Base-by-base conservation (phyloP, 768 basidiomycete genomes). In the Leccinum uliginosum region DNA sequence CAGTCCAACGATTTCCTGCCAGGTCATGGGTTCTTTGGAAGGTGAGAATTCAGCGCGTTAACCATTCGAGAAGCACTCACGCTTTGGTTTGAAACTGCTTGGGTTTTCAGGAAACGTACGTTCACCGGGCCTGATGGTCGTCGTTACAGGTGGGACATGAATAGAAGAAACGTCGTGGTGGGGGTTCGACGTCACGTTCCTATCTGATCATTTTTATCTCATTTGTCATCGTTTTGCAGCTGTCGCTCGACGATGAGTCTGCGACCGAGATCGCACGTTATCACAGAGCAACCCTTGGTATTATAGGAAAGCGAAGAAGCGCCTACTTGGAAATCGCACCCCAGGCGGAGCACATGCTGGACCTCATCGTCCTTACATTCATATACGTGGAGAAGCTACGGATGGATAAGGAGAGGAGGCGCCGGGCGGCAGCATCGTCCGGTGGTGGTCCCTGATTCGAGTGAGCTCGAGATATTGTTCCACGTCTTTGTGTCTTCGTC, bases 51-150 rank as follows among this genome's bases (percentile, higher is more conserved):
- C 21, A n/a, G 6, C 14, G 12, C 27, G 5, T 12, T 43, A 10
- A 26, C 27, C 10, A 14, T 12, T 23, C 6, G 10, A 23, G 38
- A 54, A 19, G 50, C 2, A 17, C 51, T 60, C n/a, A 64, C 48
- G 3, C 17, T 15, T 27, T 32, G 15, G 17, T 10, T 6, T 21
- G 8, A 38, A 38, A 38, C 17, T 9, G 6, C 5, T 45, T 15
- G 27, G 15, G 15, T 10, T 43, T 34, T n/a, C 32, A 69, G 65
- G 35, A 69, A 65, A 23, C 61, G 65, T 23, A 63, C 67, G 1
- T 75, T 76, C 56, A 66, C 51, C 3, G 75, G 67, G 0, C 67
- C 60, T 1, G 74, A 75, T 46, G 72, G 69, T 8, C 67, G 58
- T 26, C 63, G 57, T 49, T 75, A 74, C 32, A 62, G 65, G 43